Evolutionary conservation across 2,329 filamentous ascomycete species (phyloP), one percentile per base, ranked within the genome.

Genomic region (Hypoxylon sp.): DNA sequence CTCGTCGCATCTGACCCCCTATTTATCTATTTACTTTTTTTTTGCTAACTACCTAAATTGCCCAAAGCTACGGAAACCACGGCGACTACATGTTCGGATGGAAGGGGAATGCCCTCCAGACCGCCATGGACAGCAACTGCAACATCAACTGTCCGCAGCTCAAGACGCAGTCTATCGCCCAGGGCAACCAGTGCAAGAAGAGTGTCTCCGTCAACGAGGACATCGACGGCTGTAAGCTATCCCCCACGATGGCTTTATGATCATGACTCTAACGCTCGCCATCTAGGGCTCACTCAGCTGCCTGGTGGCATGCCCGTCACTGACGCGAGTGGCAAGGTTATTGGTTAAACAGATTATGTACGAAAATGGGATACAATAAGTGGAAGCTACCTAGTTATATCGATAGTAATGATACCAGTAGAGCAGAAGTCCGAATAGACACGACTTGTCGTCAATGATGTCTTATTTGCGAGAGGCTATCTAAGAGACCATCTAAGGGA

Each of bases 41-140:
- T n/a, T n/a, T n/a, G n/a, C n/a, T n/a, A n/a, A n/a, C n/a, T n/a
- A n/a, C 28, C 11, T 11, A n/a, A n/a, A n/a, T n/a, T n/a, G n/a
- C n/a, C n/a, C n/a, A n/a, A n/a, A n/a, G 17, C 3, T 75, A 72
- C 58, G 75, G 75, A 11, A 75, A 73, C 59, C 75, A 76, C 62
- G 75, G 75, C n/a, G 76, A 78, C 54, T 78, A 77, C 56, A 63
- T 76, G 22, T 76, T 76, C 55, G 74, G 75, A 37, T 76, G 75
- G 75, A 76, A 76, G 56, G 74, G 74, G 48, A 70, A 76, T 53
- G 62, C 73, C 1, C 71, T 77, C 15, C 76, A 78, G 67, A 73
- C 37, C 37, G 71, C 70, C n/a, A 72, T 72, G 70, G 68, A 66
- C 47, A 37, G 53, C 54, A 65, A 68, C 55, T 79, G 76, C 70